Percentiles rank a stretch among this genome's conserved stretches.
phyloP scores from a whole-genome alignment of 345 rosid species.

The Brassica nigra region DNA sequence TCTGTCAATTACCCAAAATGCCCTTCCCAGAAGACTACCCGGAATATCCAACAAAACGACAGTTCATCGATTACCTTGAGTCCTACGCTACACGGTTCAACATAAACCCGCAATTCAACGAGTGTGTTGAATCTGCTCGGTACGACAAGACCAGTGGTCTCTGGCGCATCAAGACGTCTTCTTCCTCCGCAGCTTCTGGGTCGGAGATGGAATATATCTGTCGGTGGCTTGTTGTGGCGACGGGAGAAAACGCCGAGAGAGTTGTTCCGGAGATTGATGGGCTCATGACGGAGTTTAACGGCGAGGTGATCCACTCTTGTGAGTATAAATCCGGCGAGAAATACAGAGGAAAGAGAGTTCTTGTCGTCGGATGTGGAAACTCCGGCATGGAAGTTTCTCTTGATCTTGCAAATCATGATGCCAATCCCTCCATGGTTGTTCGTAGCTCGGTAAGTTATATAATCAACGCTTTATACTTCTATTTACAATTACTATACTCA shows the following conservation, averaged over 20 bases:
- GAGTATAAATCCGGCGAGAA: slow-evolving; percentile 80
- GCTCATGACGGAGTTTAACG: slow-evolving; percentile 60
- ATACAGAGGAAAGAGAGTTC: slow-evolving; percentile 64
- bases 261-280: slow-evolving; percentile 73
- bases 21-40: slow-evolving; percentile 80
- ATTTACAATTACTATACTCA: not conserved
- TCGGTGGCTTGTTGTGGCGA: slow-evolving; percentile 94
- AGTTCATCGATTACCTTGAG: slow-evolving; percentile 78
- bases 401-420: slow-evolving; percentile 79
- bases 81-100: slow-evolving; percentile 61
- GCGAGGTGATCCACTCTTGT: slow-evolving; percentile 69
- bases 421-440: slow-evolving; percentile 76
- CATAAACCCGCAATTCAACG: slow-evolving; percentile 76
- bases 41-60: slow-evolving; percentile 70
- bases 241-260: slow-evolving; percentile 90
- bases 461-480: not conserved
- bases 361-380: slow-evolving; percentile 95
- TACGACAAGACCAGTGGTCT: slow-evolving; percentile 74
- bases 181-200: slow-evolving; percentile 17
- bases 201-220: slow-evolving; percentile 80
- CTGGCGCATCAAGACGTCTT: slow-evolving; percentile 69
- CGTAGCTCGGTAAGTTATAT: slow-evolving; percentile 75
- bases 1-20: slow-evolving; percentile 75
- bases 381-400: slow-evolving; percentile 98
- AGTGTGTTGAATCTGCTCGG: slow-evolving; percentile 76